phyloP scores from a whole-genome alignment of 116 monocot species.

The Phalaenopsis hybrid region DNA sequence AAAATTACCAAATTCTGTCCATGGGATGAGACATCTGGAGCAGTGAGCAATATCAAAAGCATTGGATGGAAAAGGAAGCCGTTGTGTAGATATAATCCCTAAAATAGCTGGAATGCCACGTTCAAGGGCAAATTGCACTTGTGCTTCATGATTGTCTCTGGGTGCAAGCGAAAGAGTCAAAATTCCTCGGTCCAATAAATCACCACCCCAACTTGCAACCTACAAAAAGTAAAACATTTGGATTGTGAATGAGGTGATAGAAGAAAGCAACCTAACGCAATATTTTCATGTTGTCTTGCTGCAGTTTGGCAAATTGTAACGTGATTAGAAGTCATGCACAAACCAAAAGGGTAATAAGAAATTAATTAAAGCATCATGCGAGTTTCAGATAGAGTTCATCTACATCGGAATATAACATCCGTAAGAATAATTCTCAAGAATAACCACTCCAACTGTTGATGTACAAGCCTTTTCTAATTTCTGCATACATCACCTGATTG shows the following conservation, averaged over 20 bases:
- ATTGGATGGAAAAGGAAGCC: constrained; percentile 44
- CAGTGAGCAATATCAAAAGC: constrained; percentile 65
- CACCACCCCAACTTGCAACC: constrained; percentile 56
- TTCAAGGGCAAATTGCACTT: constrained; percentile 58
- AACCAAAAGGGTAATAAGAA: neutral
- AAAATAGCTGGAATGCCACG: constrained; percentile 52
- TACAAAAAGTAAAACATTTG: neutral
- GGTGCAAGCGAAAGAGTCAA: constrained; percentile 49
- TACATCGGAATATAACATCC: too few species aligned
- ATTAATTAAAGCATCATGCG: neutral
- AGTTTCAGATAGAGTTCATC: too few species aligned
- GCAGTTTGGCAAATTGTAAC: neutral
- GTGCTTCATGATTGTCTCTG: constrained; percentile 45
- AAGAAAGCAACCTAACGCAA: neutral
- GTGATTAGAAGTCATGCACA: neutral
- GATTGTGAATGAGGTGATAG: constrained; percentile 2
- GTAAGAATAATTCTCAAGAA: too few species aligned
- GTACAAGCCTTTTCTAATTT: too few species aligned
- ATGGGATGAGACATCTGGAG: constrained; percentile 51
- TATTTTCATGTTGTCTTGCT: neutral
- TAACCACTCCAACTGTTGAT: too few species aligned
- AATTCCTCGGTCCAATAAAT: constrained; percentile 33
- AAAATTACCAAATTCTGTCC: constrained; percentile 16
- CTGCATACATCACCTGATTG: too few species aligned
- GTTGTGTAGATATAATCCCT: constrained; percentile 42